Evolutionary conservation across 2,329 filamentous ascomycete species (phyloP).

Genomic region (Elsinoe necatrix): DNA sequence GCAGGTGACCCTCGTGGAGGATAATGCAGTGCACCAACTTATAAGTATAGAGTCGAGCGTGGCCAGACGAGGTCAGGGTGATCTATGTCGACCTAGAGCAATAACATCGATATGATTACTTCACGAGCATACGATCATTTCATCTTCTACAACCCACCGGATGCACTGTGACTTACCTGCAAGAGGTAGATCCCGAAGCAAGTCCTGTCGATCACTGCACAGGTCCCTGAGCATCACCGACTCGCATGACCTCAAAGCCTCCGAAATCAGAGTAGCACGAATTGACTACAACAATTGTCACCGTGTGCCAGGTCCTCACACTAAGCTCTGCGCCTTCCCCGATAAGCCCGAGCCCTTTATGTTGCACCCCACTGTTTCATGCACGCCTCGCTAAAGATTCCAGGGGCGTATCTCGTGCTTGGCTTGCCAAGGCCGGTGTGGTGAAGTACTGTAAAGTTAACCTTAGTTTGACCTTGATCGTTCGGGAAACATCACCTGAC

Average conservation of each 20-base stretch:
- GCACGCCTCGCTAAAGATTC: constrained; percentile 10
- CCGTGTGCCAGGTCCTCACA: not conserved
- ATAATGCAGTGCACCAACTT: no score
- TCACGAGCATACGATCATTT: not conserved
- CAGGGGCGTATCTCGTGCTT: not conserved
- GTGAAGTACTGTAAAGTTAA: not conserved
- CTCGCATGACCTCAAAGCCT: not conserved
- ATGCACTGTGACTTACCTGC: not conserved
- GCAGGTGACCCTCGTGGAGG: no score
- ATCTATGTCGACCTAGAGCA: no score
- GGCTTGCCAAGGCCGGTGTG: not conserved
- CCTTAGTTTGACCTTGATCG: not conserved
- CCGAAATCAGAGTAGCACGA: not conserved
- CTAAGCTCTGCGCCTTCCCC: constrained; percentile 6
- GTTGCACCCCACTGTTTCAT: constrained; percentile 7
- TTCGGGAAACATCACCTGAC: not conserved
- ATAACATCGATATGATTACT: not conserved
- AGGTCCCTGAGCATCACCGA: not conserved
- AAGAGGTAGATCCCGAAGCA: not conserved
- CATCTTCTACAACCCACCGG: not conserved
- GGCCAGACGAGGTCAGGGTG: no score
- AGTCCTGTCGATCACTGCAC: not conserved
- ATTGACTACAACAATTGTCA: not conserved
- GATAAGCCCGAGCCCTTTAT: not conserved
- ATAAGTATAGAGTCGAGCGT: no score